These are phyloP conservation scores for Alternaria longipes DNA, from an alignment of 2,329 filamentous ascomycete species.

Conservation along the genomic window DNA sequence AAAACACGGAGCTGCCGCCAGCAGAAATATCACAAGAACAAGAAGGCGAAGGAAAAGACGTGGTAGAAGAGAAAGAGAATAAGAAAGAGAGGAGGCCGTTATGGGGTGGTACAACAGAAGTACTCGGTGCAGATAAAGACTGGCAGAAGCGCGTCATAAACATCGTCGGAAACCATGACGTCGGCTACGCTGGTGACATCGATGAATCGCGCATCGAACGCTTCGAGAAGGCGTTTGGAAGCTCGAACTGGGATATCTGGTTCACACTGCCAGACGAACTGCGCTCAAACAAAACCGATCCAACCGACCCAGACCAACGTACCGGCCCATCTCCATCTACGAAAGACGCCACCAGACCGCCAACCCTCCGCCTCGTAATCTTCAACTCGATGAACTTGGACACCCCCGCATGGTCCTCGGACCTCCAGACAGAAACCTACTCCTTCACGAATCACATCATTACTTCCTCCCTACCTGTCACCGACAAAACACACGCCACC, in stretches of 20 bases:
- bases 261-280: conserved; percentile 58
- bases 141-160: conserved; percentile 88
- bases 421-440: conserved; percentile 80
- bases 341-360: conserved; percentile 48
- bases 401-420: conserved; percentile 73
- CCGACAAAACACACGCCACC: conserved; percentile 73
- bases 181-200: conserved; percentile 94
- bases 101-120: conserved; percentile 46
- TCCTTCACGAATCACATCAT: conserved; percentile 77
- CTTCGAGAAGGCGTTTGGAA: conserved; percentile 87
- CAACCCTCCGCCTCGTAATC: conserved; percentile 82
- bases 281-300: conserved; percentile 1
- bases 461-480: conserved; percentile 67
- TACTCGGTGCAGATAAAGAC: conserved; percentile 56
- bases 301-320: background rate
- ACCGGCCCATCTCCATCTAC: background rate
- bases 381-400: conserved; percentile 96
- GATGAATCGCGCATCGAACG: conserved; percentile 76
- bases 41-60: conserved; percentile 32
- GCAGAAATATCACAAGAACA: background rate
- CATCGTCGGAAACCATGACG: conserved; percentile 92
- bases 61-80: conserved; percentile 20
- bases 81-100: conserved; percentile 24
- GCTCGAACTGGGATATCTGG: conserved; percentile 87
- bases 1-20: background rate